phyloP scores from a whole-genome alignment of 2,329 filamentous ascomycete genomes.

The Ramichloridium luteum region DNA sequence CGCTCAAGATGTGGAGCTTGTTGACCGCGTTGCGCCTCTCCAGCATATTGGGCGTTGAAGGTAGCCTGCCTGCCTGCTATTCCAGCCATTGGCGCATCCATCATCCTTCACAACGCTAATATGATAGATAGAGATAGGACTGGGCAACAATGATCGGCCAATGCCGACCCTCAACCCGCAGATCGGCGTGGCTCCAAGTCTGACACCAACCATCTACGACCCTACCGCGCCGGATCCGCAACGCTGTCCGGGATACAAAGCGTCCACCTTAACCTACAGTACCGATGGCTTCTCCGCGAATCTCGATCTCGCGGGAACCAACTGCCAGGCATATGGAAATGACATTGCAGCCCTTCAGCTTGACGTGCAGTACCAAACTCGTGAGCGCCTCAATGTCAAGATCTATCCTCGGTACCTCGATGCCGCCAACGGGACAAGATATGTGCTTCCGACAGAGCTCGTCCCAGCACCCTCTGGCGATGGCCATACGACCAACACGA shows the following conservation, averaged over 20 bases:
- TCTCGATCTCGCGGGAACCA: conserved; percentile 16
- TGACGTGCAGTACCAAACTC: conserved; percentile 18
- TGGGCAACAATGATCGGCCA: conserved; percentile 7
- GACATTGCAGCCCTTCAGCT: conserved; percentile 18
- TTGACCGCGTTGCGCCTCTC: no score
- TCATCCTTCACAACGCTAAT: no score
- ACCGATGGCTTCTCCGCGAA: conserved; percentile 17
- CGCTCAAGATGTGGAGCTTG: no score
- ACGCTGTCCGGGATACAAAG: conserved; percentile 20
- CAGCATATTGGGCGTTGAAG: no score
- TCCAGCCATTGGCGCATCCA: no score
- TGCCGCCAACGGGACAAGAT: conserved; percentile 15
- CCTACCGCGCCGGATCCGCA: conserved; percentile 16
- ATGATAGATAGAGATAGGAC: no score
- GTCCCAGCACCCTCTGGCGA: conserved; percentile 12
- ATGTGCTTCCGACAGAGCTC: conserved; percentile 12
- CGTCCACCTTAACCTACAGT: conserved; percentile 12
- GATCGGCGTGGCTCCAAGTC: conserved; percentile 15
- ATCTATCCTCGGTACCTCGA: conserved; percentile 19
- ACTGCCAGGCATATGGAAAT: conserved; percentile 21
- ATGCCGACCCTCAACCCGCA: conserved; percentile 16
- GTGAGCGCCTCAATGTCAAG: conserved; percentile 17
- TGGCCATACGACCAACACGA: conserved; percentile 8
- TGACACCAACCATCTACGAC: conserved; percentile 19
- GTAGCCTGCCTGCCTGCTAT: no score